phyloP scores from a whole-genome alignment of 2,329 filamentous ascomycete species.

The Phoma sp. region DNA sequence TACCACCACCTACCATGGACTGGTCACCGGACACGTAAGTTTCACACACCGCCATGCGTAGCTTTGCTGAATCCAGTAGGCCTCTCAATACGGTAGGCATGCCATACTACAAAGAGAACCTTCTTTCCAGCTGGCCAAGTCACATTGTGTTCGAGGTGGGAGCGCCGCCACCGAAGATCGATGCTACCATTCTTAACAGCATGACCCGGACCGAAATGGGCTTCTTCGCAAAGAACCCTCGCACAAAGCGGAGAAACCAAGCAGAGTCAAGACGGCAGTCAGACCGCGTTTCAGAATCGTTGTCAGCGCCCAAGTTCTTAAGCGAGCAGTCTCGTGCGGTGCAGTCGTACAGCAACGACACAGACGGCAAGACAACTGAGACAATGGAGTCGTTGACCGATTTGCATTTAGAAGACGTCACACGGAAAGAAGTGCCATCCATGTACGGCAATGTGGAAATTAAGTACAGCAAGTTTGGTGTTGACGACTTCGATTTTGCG shows the following conservation, averaged over 20 bases:
- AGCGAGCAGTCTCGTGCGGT: slow-evolving; percentile 87
- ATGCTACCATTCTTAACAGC: slow-evolving; percentile 71
- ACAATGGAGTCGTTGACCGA: slow-evolving; percentile 74
- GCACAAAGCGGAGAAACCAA: slow-evolving; percentile 79
- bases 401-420: slow-evolving; percentile 72
- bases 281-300: slow-evolving; percentile 64
- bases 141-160: slow-evolving; percentile 86
- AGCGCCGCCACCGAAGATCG: slow-evolving; percentile 78
- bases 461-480: slow-evolving; percentile 98
- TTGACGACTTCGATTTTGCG: slow-evolving; percentile 99
- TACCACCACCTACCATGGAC: slow-evolving; percentile 68
- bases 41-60: too few relatives aligned
- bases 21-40: slow-evolving; percentile 75
- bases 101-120: slow-evolving; percentile 87
- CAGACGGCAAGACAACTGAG: slow-evolving; percentile 46
- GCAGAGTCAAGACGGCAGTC: slow-evolving; percentile 75
- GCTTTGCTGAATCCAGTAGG: slow-evolving; percentile 50
- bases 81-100: slow-evolving; percentile 87
- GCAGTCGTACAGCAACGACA: slow-evolving; percentile 36
- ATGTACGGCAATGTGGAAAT: slow-evolving; percentile 96
- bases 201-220: slow-evolving; percentile 78
- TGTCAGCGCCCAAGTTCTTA: slow-evolving; percentile 87
- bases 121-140: slow-evolving; percentile 89
- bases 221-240: slow-evolving; percentile 78
- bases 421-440: slow-evolving; percentile 81